These are phyloP conservation scores for Dendrocalamus latiflorus DNA, from an alignment of 202 grass and related monocot genomes.

Conservation along the genomic window DNA sequence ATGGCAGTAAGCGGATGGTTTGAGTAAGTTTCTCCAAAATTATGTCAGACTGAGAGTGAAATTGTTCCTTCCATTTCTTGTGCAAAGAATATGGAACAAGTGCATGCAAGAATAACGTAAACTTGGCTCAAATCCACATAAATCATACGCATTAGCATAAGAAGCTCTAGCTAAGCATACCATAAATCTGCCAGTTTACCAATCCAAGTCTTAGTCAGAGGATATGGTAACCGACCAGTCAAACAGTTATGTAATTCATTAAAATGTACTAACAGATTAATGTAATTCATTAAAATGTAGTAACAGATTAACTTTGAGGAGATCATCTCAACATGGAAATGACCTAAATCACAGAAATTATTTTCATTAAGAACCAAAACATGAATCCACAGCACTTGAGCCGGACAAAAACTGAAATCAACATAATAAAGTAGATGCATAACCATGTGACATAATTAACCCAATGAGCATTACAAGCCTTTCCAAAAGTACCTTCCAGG, in stretches of 20 bases:
- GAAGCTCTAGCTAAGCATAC: background rate
- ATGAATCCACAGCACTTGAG: background rate
- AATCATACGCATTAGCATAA: background rate
- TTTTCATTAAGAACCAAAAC: background rate
- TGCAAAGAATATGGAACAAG: background rate
- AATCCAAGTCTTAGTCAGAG: background rate
- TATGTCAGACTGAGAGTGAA: background rate
- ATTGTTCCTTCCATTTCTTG: background rate
- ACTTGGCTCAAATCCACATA: background rate
- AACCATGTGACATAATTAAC: background rate
- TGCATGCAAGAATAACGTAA: background rate
- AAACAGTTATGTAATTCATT: background rate
- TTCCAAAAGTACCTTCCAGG: slow-evolving; percentile 59
- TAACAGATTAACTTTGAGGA: background rate
- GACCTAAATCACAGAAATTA: background rate
- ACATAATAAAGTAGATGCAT: background rate
- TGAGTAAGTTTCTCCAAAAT: background rate
- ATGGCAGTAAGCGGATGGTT: background rate
- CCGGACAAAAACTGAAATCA: background rate
- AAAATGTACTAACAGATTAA: background rate
- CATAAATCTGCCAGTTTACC: background rate
- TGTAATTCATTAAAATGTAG: no score
- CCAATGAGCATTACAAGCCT: background rate
- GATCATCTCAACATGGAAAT: background rate
- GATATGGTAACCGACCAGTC: background rate